Conservation (phyloP, 2,329 filamentous ascomycete genomes). For the Pseudogymnoascus sp. region DNA sequence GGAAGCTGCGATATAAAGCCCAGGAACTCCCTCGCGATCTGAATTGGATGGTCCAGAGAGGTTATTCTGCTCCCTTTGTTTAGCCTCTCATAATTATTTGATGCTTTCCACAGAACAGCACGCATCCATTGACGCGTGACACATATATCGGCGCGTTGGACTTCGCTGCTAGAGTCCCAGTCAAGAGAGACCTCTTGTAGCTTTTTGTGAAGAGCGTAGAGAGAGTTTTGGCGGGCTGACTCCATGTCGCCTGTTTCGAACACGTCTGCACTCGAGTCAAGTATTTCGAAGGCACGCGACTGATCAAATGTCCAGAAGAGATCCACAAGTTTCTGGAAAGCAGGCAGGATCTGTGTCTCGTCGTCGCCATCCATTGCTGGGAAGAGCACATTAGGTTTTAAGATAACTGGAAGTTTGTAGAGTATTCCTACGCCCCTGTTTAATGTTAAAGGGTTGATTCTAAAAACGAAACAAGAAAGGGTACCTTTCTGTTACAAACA, state of each 20-base stretch:
- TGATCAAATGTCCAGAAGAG: slow-evolving; percentile 46
- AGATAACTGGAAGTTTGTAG: slow-evolving; percentile 42
- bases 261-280: slow-evolving; percentile 22
- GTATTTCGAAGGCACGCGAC: slow-evolving; percentile 41
- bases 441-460: slow-evolving; percentile 20
- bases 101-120: slow-evolving; percentile 54
- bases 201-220: slow-evolving; percentile 37
- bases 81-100: slow-evolving; percentile 5
- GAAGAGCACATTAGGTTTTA: slow-evolving; percentile 36
- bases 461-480: background rate
- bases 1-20: slow-evolving; percentile 38
- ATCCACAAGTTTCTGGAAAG: slow-evolving; percentile 43
- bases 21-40: slow-evolving; percentile 42
- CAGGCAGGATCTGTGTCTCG: slow-evolving; percentile 39
- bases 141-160: slow-evolving; percentile 60
- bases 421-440: slow-evolving; percentile 42
- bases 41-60: slow-evolving; percentile 32
- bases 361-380: slow-evolving; percentile 35
- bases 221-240: slow-evolving; percentile 20
- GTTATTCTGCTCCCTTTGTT: slow-evolving; percentile 10
- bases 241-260: background rate
- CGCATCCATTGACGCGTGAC: slow-evolving; percentile 63
- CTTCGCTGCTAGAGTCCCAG: slow-evolving; percentile 41
- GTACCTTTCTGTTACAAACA: slow-evolving; percentile 41
- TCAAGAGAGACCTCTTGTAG: slow-evolving; percentile 37